phyloP scores from a whole-genome alignment of 371 early-diverging fungal species.

The Mortierella sp. region DNA sequence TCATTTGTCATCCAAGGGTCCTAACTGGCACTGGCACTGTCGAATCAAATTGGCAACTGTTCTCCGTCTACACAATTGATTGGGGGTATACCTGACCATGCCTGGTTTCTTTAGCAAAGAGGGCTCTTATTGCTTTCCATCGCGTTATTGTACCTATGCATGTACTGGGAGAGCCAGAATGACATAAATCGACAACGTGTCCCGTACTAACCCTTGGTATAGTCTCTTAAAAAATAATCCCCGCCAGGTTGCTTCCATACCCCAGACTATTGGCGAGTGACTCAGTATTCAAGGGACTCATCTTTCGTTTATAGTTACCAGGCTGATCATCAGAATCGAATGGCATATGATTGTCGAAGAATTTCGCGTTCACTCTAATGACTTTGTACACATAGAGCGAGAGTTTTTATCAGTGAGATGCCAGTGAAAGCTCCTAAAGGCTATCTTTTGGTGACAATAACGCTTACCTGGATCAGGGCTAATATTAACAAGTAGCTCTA shows the following conservation, averaged over 20 bases:
- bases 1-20: conserved; percentile 6
- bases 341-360: too few relatives aligned
- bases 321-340: too few relatives aligned
- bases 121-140: not conserved
- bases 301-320: too few relatives aligned
- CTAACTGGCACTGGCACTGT: not conserved
- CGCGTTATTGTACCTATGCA: not conserved
- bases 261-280: not conserved
- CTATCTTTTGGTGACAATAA: too few relatives aligned
- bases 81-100: not conserved
- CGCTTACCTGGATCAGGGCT: too few relatives aligned
- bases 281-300: not conserved
- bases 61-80: not conserved
- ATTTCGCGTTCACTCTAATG: too few relatives aligned
- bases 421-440: too few relatives aligned
- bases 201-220: not conserved
- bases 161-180: not conserved
- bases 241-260: not conserved
- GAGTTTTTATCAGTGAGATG: too few relatives aligned
- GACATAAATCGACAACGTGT: not conserved
- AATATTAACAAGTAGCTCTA: too few relatives aligned
- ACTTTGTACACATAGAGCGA: too few relatives aligned
- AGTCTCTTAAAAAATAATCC: not conserved
- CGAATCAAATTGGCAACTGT: not conserved
- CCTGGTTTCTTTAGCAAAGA: not conserved